Evolutionary conservation across 441 rosid genomes (phyloP).

Genomic region (Erodium trifolium): DNA sequence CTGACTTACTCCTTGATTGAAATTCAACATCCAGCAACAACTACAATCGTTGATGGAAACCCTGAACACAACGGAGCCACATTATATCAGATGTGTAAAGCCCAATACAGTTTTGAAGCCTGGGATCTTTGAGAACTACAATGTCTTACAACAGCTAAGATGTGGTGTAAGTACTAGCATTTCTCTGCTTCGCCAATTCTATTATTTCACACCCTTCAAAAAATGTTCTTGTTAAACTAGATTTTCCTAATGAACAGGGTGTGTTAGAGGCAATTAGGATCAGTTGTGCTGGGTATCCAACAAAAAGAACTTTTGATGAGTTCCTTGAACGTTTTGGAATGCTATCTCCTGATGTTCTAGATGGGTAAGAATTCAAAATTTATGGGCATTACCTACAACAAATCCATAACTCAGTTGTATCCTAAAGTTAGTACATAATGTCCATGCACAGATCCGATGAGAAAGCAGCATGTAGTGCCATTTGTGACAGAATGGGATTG

Average conservation of each 20-base stretch:
- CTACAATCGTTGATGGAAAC: constrained; percentile 99
- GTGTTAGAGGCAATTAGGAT: constrained; percentile 99
- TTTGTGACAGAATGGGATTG: constrained; percentile 84
- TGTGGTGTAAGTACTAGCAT: constrained; percentile 82
- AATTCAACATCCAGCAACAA: constrained; percentile 57
- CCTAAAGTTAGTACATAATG: constrained; percentile 6
- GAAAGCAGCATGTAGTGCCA: constrained; percentile 84
- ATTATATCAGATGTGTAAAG: constrained; percentile 99
- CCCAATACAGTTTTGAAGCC: constrained; percentile 98
- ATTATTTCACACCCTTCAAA: not conserved
- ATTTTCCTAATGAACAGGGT: constrained; percentile 41
- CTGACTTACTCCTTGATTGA: not conserved
- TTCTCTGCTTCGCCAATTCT: constrained; percentile 16
- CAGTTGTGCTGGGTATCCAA: constrained; percentile 99
- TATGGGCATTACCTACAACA: not conserved
- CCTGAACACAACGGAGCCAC: constrained; percentile 90
- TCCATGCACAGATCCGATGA: constrained; percentile 70
- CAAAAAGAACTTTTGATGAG: constrained; percentile 90
- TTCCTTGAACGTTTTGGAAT: constrained; percentile 97
- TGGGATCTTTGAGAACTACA: constrained; percentile 85
- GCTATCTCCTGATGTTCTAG: constrained; percentile 94
- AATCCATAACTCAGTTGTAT: not conserved
- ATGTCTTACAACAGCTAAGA: constrained; percentile 91
- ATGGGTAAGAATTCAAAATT: constrained; percentile 33
- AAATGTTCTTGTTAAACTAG: constrained; percentile 8